phyloP scores from a whole-genome alignment of 2,329 filamentous ascomycete species.

The Dactylellina leptospora region DNA sequence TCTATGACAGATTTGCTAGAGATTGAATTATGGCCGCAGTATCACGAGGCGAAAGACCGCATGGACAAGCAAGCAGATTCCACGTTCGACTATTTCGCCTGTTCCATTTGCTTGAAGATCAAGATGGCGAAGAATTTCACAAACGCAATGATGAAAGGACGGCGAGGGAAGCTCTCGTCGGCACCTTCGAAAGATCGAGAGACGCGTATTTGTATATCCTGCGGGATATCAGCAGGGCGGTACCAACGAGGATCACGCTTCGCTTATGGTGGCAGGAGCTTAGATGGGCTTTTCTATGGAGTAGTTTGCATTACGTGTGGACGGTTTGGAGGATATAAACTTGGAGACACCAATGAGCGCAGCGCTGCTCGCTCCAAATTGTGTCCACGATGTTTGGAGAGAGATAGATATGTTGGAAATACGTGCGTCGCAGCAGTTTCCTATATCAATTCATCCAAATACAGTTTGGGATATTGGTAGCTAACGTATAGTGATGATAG shows the following conservation, averaged over 20 bases:
- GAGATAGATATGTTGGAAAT: no score
- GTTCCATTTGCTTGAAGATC: slow-evolving; percentile 21
- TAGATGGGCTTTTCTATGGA: background rate
- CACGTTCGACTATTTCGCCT: slow-evolving; percentile 24
- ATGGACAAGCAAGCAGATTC: background rate
- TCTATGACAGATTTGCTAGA: slow-evolving; percentile 31
- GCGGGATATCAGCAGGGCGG: background rate
- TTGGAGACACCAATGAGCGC: no score
- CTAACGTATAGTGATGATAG: no score
- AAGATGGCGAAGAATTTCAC: slow-evolving; percentile 12
- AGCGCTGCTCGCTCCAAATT: no score
- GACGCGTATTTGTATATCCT: slow-evolving; percentile 18
- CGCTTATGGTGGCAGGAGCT: slow-evolving; percentile 22
- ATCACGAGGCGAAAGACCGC: background rate
- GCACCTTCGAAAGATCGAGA: background rate
- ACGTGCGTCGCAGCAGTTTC: no score
- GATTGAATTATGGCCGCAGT: slow-evolving; percentile 25
- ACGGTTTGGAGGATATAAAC: background rate
- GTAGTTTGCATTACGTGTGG: slow-evolving; percentile 5
- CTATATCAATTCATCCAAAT: no score
- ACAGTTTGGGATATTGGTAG: no score
- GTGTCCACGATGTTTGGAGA: no score
- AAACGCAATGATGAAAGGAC: slow-evolving; percentile 34
- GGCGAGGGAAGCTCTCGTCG: slow-evolving; percentile 7
- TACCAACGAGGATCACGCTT: slow-evolving; percentile 7